Evolutionary conservation across 129 eudicot species (phyloP), one percentile per base, ranked within the genome.

Genomic region (Lactuca saligna): DNA sequence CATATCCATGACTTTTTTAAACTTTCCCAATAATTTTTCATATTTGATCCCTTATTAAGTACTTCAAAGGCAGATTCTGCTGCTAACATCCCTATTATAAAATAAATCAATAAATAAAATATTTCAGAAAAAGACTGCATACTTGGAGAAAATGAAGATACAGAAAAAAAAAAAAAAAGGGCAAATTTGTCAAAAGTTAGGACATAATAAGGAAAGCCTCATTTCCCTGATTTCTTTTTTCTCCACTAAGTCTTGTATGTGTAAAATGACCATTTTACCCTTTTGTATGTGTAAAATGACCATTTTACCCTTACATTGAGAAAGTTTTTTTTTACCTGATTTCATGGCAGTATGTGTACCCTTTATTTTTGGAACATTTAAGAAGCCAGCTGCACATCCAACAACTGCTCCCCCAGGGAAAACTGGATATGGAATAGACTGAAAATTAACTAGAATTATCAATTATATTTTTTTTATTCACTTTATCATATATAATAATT

Each of bases 381-480:
- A 68, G 81, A 89, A 89, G 74, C 99, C 99, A 80, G 97, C 99
- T 54, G 99, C 84, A 72, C 99, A 93, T 59, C 99, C 99, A 57
- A 89, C 81, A 65, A 93, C 82, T 80, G 99, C 98, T 67, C 99
- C 99, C 82, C 97, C 99, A 17, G 99, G 99, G 86, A 93, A 93
- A 82, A 89, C 93, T 79, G 97, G 99, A 82, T 89, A 93, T 59
- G 99, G 99, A 77, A 93, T 83, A 57, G 99, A 89, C 99, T 93
- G 98, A 82, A 89, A 91, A 74, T 89, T 85, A 81, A 79, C 73
- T 75, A 86, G 73, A 77, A 85, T 83, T 77, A 75, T 25, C 29
- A 25, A 25, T 25, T 25, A 25, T 25, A 25, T 80, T 73, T n/a
- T 73, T 77, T 75, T 34, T 71, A 74, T 70, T 76, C 74, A 61